These are phyloP conservation scores for Pterocarpus macrocarpus DNA, from an alignment of 306 rosid species.

Conservation along the genomic window DNA sequence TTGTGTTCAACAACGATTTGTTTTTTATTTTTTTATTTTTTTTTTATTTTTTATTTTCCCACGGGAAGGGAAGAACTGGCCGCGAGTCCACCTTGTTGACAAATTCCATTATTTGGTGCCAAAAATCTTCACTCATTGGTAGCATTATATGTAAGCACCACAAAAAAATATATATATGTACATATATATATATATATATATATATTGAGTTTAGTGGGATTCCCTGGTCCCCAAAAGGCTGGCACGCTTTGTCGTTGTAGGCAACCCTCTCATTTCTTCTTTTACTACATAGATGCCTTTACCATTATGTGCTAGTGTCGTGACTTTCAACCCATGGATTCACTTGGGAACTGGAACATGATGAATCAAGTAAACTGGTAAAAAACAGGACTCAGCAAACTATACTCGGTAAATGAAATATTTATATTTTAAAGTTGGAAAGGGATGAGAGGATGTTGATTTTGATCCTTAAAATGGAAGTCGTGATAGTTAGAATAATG, in stretches of 20 bases:
- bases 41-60: too few relatives aligned
- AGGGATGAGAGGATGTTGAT: background rate
- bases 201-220: slow-evolving; percentile 58
- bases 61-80: too few relatives aligned
- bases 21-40: too few relatives aligned
- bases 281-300: slow-evolving; percentile 53
- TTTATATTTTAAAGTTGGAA: slow-evolving; percentile 23
- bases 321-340: slow-evolving; percentile 61
- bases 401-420: background rate
- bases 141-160: slow-evolving; percentile 28
- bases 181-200: background rate
- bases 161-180: background rate
- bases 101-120: slow-evolving; percentile 43
- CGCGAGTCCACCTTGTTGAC: slow-evolving; percentile 52
- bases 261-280: slow-evolving; percentile 52
- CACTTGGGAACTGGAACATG: slow-evolving; percentile 39
- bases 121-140: slow-evolving; percentile 51
- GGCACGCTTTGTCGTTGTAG: slow-evolving; percentile 80
- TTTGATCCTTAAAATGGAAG: too few relatives aligned
- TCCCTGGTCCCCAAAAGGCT: slow-evolving; percentile 67
- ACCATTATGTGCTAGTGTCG: slow-evolving; percentile 4
- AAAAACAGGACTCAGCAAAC: slow-evolving; percentile 26
- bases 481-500: too few relatives aligned
- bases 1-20: too few relatives aligned
- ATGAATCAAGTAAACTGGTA: slow-evolving; percentile 31